phyloP scores from a whole-genome alignment of 116 monocot genomes.

The Dioscorea cayenensis region DNA sequence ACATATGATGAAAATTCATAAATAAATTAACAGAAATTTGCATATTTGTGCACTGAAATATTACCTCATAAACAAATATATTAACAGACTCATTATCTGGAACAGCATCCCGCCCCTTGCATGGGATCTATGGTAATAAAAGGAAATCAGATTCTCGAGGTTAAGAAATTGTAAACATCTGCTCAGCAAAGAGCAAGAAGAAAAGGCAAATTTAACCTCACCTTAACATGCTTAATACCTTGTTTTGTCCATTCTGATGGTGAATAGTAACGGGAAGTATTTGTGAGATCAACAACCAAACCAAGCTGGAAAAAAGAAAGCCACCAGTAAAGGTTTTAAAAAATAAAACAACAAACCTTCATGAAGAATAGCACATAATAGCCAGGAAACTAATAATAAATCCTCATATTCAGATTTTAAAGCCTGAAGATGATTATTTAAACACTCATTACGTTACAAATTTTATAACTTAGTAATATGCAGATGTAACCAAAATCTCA shows the following conservation, averaged over 20 bases:
- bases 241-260: constrained; percentile 65
- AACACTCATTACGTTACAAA: too few relatives aligned
- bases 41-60: background rate
- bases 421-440: too few relatives aligned
- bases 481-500: too few relatives aligned
- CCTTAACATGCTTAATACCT: constrained; percentile 88
- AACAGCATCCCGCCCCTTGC: constrained; percentile 89
- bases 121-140: constrained; percentile 46
- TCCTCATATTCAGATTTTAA: too few relatives aligned
- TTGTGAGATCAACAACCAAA: constrained; percentile 94
- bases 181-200: background rate
- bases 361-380: background rate
- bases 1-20: background rate
- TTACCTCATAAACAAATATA: constrained; percentile 73
- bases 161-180: background rate
- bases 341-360: background rate
- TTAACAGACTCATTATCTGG: constrained; percentile 92
- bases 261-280: constrained; percentile 79
- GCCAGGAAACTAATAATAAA: too few relatives aligned
- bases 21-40: background rate
- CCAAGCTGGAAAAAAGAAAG: constrained; percentile 55
- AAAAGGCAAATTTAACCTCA: constrained; percentile 12
- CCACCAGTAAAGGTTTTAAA: background rate
- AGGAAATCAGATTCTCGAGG: constrained; percentile 1
- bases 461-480: too few relatives aligned